Base-by-base conservation (phyloP, 2,329 filamentous ascomycete genomes). In the Aspergillus amoenus region DNA sequence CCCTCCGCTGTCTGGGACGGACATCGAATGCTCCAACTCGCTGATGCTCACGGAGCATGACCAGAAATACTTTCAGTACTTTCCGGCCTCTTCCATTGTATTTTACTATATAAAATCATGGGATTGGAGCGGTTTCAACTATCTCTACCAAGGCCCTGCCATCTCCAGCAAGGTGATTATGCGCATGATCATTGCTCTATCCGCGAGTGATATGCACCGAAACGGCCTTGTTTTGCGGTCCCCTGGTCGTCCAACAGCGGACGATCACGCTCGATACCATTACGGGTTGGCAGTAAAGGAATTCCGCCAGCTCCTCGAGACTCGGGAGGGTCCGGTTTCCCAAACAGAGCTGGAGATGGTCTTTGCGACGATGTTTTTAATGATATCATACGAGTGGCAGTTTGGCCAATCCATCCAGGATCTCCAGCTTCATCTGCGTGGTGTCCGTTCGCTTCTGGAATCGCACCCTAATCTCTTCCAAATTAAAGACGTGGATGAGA, bases 141-240 rank as follows among this genome's bases (percentile, higher is more conserved):
- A 74, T 50, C 63, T 75, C 2, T 75, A 75, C 47, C 66, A 71
- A 50, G 68, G 70, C 2, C 72, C 71, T 2, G 73, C 73, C 4
- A 58, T 66, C 6, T 66, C 65, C 3, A 73, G 69, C 59, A 71
- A 69, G 39, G 67, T 74, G 12, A 72, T 75, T 18, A 75, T 75
- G 73, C 69, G 73, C 15, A 74, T 75, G 70, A 71, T 75, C n/a
- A 56, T 75, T 22, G 73, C 73, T 1, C 53, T 73, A 11, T 69
- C 72, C 2, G 70, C 71, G 4, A 73, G 64, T 48, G 73, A 75
- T 34, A 73, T 75, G 69, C 63, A 74, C 54, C 68, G 70, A 6
- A 67, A 68, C 44, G 70, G 69, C 2, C 52, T 73, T 6, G 57
- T 67, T 3, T 57, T 66, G 3, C 60, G 62, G 37, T 64, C 66